phyloP scores from a whole-genome alignment of 805 yeast genomes.

The Zygotorulaspora chibaensis region DNA sequence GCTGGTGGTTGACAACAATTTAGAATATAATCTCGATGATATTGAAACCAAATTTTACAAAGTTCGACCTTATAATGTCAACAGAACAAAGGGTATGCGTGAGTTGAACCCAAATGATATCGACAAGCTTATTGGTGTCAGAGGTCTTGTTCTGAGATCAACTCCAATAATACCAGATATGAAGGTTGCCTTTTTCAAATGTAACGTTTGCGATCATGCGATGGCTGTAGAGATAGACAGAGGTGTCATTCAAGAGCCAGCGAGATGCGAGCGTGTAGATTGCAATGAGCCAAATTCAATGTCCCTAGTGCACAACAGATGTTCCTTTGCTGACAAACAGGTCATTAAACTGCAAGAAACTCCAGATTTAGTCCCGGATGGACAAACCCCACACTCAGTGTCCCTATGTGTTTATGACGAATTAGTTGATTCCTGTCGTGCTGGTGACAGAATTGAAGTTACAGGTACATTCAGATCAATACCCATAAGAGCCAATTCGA shows the following conservation, averaged over 20 bases:
- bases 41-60: constrained; percentile 80
- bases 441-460: constrained; percentile 94
- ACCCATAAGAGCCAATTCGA: constrained; percentile 83
- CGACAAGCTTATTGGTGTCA: constrained; percentile 85
- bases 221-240: constrained; percentile 88
- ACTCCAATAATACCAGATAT: constrained; percentile 94
- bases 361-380: constrained; percentile 94
- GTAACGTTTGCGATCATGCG: constrained; percentile 92
- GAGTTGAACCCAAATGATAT: constrained; percentile 92
- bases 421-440: constrained; percentile 87
- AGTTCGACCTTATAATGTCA: constrained; percentile 84
- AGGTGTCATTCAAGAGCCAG: constrained; percentile 91
- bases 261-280: constrained; percentile 82
- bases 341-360: constrained; percentile 92
- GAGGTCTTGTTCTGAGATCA: constrained; percentile 84
- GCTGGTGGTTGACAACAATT: constrained; percentile 51
- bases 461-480: constrained; percentile 92
- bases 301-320: constrained; percentile 87
- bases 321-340: constrained; percentile 92
- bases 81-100: constrained; percentile 73
- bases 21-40: constrained; percentile 52
- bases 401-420: constrained; percentile 94
- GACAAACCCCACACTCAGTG: constrained; percentile 96
- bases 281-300: constrained; percentile 83
- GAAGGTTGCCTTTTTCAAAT: constrained; percentile 94